Base-by-base conservation (phyloP, 2,329 filamentous ascomycete genomes). In the Paracoccidioides lutzii region DNA sequence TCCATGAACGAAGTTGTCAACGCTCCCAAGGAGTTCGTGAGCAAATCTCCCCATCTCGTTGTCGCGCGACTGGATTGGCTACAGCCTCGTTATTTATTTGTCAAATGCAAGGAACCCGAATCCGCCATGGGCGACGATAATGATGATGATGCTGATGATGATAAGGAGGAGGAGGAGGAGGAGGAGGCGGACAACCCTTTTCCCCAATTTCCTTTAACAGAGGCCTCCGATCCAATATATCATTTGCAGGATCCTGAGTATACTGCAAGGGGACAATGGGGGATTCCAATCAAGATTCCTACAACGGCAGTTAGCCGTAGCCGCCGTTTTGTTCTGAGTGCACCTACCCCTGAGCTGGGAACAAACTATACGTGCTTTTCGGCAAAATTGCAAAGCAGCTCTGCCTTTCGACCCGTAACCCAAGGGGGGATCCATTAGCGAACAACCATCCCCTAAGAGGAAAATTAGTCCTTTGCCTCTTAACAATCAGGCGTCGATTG, bases 1-100 rank as follows among this genome's bases (percentile, higher is more conserved):
- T 87, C 87, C 37, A 72, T 96, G 48, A 93, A 90, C 63, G 90
- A 96, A 67, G 82, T 96, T 46, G 82, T 95, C 64, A 95, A 95
- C 65, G 76, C 77, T 0, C 83, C 88, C 0, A 52, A 67, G 0
- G 64, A 84, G 46, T 95, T 87, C 63, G 68, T 77, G 4, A 78
- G 73, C 59, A 62, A 7, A 0, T 60, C 0, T 0, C 84, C 84
- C 0, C 81, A 83, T 70, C 82, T 87, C 49, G 90, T 95, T 7
- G 82, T 95, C 1, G 67, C 79, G 32, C 76, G 89, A 46, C 72
- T 85, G 8, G 85, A 94, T 64, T 96, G 90, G 90, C 90, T 95
- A 57, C 89, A 94, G 65, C 90, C 88, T 32, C 81, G 90, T 45
- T 95, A 94, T 68, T 76, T 96, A 1, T 87, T 95, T 61, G 81